phyloP scores from a whole-genome alignment of 345 rosid species.

The Eucalyptus pumila region DNA sequence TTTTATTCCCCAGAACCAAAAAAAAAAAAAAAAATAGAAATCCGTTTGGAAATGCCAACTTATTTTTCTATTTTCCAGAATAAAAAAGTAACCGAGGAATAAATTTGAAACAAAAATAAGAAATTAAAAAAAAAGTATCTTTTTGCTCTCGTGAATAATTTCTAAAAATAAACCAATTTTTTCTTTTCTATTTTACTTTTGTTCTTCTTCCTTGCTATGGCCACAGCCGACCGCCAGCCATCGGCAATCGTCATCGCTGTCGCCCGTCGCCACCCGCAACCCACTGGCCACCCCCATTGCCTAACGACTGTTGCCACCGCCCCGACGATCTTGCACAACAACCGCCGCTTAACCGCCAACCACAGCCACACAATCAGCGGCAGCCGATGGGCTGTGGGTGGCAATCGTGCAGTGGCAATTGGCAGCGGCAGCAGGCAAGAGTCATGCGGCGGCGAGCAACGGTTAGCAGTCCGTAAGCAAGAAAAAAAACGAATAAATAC shows the following conservation, averaged over 20 bases:
- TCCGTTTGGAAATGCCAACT: accelerated
- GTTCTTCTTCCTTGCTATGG: too few relatives aligned
- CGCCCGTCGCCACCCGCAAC: too few relatives aligned
- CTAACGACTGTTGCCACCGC: accelerated
- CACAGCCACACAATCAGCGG: accelerated
- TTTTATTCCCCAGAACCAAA: accelerated
- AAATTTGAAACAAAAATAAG: too few relatives aligned
- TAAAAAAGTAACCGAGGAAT: accelerated
- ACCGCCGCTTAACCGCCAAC: accelerated
- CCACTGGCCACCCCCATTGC: accelerated
- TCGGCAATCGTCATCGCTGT: too few relatives aligned
- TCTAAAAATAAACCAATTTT: too few relatives aligned
- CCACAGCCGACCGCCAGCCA: accelerated
- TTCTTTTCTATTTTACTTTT: too few relatives aligned
- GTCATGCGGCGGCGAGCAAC: accelerated
- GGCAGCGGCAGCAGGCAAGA: accelerated
- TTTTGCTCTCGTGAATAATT: accelerated
- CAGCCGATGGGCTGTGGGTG: too few relatives aligned
- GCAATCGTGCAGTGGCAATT: too few relatives aligned
- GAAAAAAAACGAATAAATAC: accelerated
- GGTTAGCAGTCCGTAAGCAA: accelerated
- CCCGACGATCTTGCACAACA: too few relatives aligned
- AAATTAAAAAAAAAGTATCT: too few relatives aligned
- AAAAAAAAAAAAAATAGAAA: accelerated
- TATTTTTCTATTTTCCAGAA: too few relatives aligned